Evolutionary conservation across 108 stramenopile species (phyloP), one percentile per base, ranked within the genome.

Genomic region (Fragilaria crotonensis): DNA sequence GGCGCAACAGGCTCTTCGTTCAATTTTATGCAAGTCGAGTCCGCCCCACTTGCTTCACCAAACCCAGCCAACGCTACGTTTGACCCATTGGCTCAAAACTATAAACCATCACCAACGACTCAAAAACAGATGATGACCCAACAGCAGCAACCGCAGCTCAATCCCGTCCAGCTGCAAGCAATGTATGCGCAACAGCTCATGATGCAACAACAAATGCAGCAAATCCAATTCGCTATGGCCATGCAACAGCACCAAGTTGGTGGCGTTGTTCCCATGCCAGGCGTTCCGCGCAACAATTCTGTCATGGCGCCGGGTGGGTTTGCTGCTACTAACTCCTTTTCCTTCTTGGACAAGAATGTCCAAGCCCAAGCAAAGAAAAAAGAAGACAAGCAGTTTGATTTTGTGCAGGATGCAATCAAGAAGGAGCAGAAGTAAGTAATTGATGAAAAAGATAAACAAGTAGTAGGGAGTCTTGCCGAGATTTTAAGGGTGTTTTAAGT

Each of bases 371-470:
- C 60, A 21, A 72, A 70, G 54, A 76, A 77, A 45, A 59, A 72
- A 28, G 78, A 88, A 7, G 85, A 77, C 59, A 74, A 81, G 31
- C 66, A 69, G 53, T 92, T 92, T 75, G 87, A 92, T 67, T 92
- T 92, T 68, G 83, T 92, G 20, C 71, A 81, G 78, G 90, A 92
- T 78, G 84, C 83, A 25, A 86, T 92, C 78, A 88, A 73, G 44
- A 82, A 65, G 57, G 84, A 71, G 25, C 73, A 80, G 58, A 64
- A 71, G 30, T 19, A 4, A 58, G 18, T 41, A 41, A 14, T 14
- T 41, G n/a, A n/a, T n/a, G n/a, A n/a, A n/a, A n/a, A n/a, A n/a
- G n/a, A n/a, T n/a, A n/a, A n/a, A n/a, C n/a, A n/a, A n/a, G n/a
- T n/a, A n/a, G n/a, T n/a, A n/a, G n/a, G n/a, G n/a, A n/a, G n/a